Evolutionary conservation across 805 yeast genomes (phyloP), one percentile per base, ranked within the genome.

Genomic region (Maudiozyma pseudohumilis): DNA sequence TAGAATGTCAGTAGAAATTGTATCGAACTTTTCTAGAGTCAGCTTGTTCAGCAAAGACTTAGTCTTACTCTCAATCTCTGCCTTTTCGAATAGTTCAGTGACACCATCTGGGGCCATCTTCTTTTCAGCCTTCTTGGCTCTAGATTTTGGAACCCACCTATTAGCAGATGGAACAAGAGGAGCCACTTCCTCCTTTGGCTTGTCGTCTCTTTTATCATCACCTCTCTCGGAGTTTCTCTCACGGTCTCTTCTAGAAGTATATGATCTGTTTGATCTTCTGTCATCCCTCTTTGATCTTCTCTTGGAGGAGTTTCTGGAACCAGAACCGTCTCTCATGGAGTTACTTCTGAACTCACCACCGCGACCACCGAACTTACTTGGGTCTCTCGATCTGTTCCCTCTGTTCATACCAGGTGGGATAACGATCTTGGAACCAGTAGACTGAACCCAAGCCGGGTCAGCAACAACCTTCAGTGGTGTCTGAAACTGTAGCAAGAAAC

Each of bases 61-160:
- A 48, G 76, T 80, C 74, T 83, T 86, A 60, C 94, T 76, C 59
- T 75, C 78, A 36, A 85, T 74, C 32, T 83, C 94, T 34, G 79
- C 94, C 28, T 70, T 73, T 11, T 72, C 70, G 42, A 81, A 61
- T 15, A 83, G 55, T 25, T 68, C 77, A 33, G 83, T 70, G 9
- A 65, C 70, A 44, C 95, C 96, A 66, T 85, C 95, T 43, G 88
- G 86, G 18, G 86, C 87, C 35, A 68, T 63, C 49, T 68, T 75
- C 50, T 70, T 74, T 58, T 78, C 87, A 17, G 68, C 67, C 46
- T 68, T 70, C 54, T 68, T 66, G 38, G 63, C 68, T 61, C 74
- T 77, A 12, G 85, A 76, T 64, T 74, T 77, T 51, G 97, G 96
- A 57, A 81, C 79, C 97, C 97, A 89, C 68, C 96, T 84, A 53